Base-by-base conservation (phyloP, 192 early-diverging fungal genomes). In the Allomyces arbusculus region DNA sequence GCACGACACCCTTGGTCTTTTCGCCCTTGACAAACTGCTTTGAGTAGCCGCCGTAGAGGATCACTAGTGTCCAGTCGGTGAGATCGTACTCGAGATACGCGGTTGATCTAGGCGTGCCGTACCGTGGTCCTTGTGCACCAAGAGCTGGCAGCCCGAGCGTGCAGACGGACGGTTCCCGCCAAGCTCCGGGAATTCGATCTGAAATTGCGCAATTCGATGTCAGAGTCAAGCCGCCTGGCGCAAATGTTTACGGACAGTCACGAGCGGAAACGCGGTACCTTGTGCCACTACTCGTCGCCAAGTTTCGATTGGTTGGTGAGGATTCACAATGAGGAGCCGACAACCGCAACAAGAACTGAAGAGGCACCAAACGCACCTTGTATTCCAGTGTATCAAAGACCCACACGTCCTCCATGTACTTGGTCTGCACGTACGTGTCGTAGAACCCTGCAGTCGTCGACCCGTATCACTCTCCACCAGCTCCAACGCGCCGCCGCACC, bases 41-140 rank as follows among this genome's bases (percentile, higher is more conserved):
- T 40, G 74, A 79, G 72, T 87, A 89, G 5, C 87, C 87, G 43
- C 87, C 87, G 69, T 86, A 86, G 24, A 89, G 61, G 66, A 76
- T 75, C 10, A 80, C 73, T 5, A 40, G 33, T 3, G 3, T 40
- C 3, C 5, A 40, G 0, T 7, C 33, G 0, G 7, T 40, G 33
- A 40, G 8, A 3, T 3, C 3, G 33, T 7, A 40, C 8, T 40
- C 33, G 33, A 40, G 33, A 8, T 7, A 8, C 33, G 8, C 33
- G 33, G 33, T 8, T 8, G 33, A 3, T 3, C 0, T 7, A 8
- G 33, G 8, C 8, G 33, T 7, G 33, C 33, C 33, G 7, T 40
- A 40, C 33, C 33, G 33, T 88, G 84, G 33, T 73, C 68, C 28
- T 76, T 73, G 16, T 75, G 71, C 40, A 74, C 69, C 55, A 88